Base-by-base conservation (phyloP, 306 rosid species). In the Trifolium subterraneum region DNA sequence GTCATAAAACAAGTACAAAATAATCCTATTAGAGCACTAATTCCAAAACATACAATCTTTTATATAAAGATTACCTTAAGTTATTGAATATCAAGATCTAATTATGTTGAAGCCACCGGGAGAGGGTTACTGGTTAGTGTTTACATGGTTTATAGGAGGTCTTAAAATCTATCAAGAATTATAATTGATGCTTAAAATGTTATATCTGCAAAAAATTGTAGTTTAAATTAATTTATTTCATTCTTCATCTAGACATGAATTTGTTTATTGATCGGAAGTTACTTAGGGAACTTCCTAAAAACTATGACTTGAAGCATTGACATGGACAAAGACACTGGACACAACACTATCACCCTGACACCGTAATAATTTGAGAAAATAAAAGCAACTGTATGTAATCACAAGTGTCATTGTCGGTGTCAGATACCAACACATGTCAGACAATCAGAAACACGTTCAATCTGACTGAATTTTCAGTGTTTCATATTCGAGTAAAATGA, bases 161-260 rank as follows among this genome's bases (percentile, higher is more conserved):
- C 42, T 22, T 58, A 33, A 29, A 44, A 68, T 33, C 70, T 27
- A 44, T 14, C 14, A 56, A 67, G 59, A 68, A 68, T 47, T 22
- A 33, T 45, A 45, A 35, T 45, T 35, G 41, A 45, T 38, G 36
- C 59, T 48, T 36, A 55, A 27, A 42, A 81, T 65, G 22, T 71
- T 76, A 56, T 45, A 15, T 13, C 16, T 42, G 42, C 22, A 33
- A 16, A 61, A 66, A 54, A 22, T 48, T 42, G 35, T 38, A 22
- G 71, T n/a, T 36, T 52, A 35, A 7, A 68, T 31, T 77, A 39
- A 19, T 59, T 72, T 50, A 60, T 38, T 50, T 62, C 55, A 60
- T 3, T 25, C 2, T 51, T 27, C 6, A 23, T 71, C 10, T 33
- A 52, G 66, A 64, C 51, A 64, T 54, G 54, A 13, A 42, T 64